These are phyloP conservation scores for Cyberlindnera suaveolens DNA, from an alignment of 805 yeast species.

Conservation along the genomic window DNA sequence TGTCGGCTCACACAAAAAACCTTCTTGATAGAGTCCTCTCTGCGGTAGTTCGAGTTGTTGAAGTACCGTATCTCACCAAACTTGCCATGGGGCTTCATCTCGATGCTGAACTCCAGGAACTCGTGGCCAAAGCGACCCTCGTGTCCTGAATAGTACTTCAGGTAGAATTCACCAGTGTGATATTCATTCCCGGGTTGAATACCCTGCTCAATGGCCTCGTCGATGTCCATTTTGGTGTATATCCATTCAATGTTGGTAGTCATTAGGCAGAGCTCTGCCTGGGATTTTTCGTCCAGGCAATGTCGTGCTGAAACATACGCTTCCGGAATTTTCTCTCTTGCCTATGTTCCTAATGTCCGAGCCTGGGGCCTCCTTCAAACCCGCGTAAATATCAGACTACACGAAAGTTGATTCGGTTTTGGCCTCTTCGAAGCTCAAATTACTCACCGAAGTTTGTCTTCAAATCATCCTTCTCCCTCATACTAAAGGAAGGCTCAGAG, in stretches of 20 bases:
- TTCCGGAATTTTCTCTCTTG: too few species aligned
- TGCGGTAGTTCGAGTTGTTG: conserved; percentile 40
- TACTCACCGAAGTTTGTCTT: too few species aligned
- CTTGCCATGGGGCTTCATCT: conserved; percentile 23
- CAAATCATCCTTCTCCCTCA: not conserved
- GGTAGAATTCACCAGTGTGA: conserved; percentile 21
- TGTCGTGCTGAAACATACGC: too few species aligned
- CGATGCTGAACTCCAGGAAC: conserved; percentile 34
- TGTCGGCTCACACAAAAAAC: conserved; percentile 28
- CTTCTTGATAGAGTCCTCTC: conserved; percentile 35
- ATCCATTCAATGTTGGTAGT: not conserved
- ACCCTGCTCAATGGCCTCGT: not conserved
- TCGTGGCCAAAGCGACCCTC: conserved; percentile 41
- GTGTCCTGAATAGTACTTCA: conserved; percentile 40
- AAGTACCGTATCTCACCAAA: conserved; percentile 33
- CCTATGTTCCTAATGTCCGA: too few species aligned
- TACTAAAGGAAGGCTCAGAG: not conserved
- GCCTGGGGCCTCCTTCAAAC: too few species aligned
- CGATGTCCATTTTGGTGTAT: conserved; percentile 1
- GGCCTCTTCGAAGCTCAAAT: too few species aligned
- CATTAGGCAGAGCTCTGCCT: too few species aligned
- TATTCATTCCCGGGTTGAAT: too few species aligned
- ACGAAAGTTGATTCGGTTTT: too few species aligned
- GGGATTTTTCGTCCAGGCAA: too few species aligned
- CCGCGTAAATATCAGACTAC: too few species aligned